These are phyloP conservation scores for Ceratocystis harringtonii DNA, from an alignment of 2,329 filamentous ascomycete species.

Conservation along the genomic window DNA sequence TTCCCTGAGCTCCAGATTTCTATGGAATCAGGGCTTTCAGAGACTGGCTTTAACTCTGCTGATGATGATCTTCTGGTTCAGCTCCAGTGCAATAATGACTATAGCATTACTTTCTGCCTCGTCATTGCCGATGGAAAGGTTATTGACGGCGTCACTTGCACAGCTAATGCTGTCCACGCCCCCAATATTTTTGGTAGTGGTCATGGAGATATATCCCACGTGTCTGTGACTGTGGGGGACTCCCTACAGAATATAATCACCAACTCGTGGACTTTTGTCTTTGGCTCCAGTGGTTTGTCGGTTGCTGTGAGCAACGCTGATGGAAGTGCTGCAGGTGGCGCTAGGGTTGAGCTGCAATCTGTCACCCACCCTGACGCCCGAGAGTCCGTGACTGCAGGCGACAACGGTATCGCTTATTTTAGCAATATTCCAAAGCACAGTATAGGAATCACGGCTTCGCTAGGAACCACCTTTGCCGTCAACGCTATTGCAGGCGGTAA, in stretches of 20 bases:
- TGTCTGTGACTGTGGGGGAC: constrained; percentile 12
- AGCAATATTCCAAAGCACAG: constrained; percentile 9
- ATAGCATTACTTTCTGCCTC: constrained; percentile 5
- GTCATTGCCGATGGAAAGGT: constrained; percentile 10
- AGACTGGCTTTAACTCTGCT: constrained; percentile 7
- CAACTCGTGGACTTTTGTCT: constrained; percentile 13
- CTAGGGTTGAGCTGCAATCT: constrained; percentile 1
- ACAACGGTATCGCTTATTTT: constrained; percentile 6
- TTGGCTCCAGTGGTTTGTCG: neutral
- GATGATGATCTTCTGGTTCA: neutral
- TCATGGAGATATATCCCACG: constrained; percentile 7
- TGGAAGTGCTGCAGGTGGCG: constrained; percentile 1
- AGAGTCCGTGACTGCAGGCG: neutral
- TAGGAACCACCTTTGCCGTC: constrained; percentile 5
- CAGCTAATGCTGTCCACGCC: constrained; percentile 4
- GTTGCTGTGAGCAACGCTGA: constrained; percentile 10
- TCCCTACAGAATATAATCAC: constrained; percentile 6
- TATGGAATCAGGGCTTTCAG: neutral
- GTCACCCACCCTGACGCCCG: constrained; percentile 11
- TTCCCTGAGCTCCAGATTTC: constrained; percentile 10
- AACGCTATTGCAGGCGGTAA: constrained; percentile 11
- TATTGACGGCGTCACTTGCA: constrained; percentile 1
- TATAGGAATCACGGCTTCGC: constrained; percentile 9
- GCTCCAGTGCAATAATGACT: constrained; percentile 2
- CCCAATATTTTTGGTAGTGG: constrained; percentile 2